Percentiles rank a stretch among this genome's conserved stretches.
Conservation (phyloP, 169 alveolate species). For the Amoebophrya sp. region DNA sequence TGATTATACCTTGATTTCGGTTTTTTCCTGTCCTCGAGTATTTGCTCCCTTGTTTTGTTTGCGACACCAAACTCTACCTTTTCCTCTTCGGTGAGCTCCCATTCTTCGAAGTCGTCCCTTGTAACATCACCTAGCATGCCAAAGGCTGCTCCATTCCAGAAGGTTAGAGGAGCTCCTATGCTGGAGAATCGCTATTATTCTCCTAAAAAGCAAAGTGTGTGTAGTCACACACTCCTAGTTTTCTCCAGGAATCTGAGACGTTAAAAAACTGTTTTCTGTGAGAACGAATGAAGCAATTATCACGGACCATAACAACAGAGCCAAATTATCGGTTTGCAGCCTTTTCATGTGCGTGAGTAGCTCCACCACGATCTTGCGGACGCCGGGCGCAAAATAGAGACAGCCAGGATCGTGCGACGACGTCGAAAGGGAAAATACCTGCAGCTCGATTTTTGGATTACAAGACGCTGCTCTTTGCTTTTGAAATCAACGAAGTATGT, state of each 20-base stretch:
- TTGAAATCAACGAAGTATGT: neutral
- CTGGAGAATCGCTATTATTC: too few relatives aligned
- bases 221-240: too few relatives aligned
- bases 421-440: neutral
- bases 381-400: neutral
- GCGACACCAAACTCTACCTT: neutral
- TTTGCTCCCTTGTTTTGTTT: neutral
- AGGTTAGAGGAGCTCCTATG: too few relatives aligned
- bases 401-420: neutral
- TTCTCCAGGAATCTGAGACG: too few relatives aligned
- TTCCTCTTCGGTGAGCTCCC: neutral
- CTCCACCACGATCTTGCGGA: neutral
- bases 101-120: neutral
- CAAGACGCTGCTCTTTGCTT: neutral
- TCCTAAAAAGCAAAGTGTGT: too few relatives aligned
- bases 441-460: neutral
- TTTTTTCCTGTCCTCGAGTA: neutral
- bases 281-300: too few relatives aligned
- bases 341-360: neutral
- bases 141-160: conserved; percentile 16
- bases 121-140: conserved; percentile 11
- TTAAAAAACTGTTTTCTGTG: too few relatives aligned
- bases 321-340: neutral
- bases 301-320: too few relatives aligned
- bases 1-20: neutral